Evolutionary conservation across 139 green algal genomes (phyloP), one percentile per base, ranked within the genome.

Genomic region (Axilococcus clingmanii): DNA sequence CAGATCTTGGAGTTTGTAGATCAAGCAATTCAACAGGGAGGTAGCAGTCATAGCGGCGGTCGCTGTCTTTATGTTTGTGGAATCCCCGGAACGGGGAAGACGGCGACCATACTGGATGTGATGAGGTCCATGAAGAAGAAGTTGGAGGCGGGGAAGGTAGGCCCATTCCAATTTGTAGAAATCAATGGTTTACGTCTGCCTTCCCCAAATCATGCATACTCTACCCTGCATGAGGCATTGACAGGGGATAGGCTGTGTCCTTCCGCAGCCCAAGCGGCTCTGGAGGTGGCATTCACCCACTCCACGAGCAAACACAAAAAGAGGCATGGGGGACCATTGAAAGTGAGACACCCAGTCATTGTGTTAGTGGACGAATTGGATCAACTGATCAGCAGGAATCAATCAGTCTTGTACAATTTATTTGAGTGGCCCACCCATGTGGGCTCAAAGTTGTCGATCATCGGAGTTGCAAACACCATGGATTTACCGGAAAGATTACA

Each of bases 401-500:
- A 71, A 49, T 57, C 55, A 63, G 86, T 96, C 59, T 80, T 98
- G 48, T 98, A 98, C 79, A 96, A 96, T 68, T 64, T 99, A 55
- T 99, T 98, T 59, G 84, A 97, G 43, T 98, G 92, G 92, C 86
- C 85, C 8, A 61, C 56, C 23, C 63, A 61, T 28, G 47, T 60
- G 25, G 69, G 78, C 50, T 66, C 72, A 9, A 68, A 72, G 11
- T 68, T 97, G 35, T 73, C 69, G 7, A 77, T 97, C 22, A 85
- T 97, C 27, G 88, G 89, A 55, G 93, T 97, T 44, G 88, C 86
- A 47, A 99, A 99, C 78, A 99, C 92, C 1, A 86, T 97, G 52
- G 90, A 99, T 74, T 74, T 99, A 24, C 88, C 91, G 9, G 79
- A 95, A 64, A 74, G 92, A 4, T 75, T 98, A 33, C 79, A 96